phyloP scores from a whole-genome alignment of 257 asterid genomes.

The Mentha longifolia region DNA sequence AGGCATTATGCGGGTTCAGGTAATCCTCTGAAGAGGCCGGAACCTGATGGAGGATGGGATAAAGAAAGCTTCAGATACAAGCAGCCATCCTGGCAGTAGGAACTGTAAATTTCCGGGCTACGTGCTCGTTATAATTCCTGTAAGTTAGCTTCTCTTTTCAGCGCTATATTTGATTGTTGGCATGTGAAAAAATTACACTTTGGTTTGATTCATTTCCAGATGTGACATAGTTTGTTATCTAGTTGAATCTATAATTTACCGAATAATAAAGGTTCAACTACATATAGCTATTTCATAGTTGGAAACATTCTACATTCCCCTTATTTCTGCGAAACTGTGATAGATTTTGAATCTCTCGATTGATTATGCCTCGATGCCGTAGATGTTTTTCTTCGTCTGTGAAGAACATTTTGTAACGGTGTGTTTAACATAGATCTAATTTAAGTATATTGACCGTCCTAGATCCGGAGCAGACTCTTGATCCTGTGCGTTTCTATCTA shows the following conservation, averaged over 20 bases:
- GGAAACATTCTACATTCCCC: neutral
- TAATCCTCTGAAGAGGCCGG: slow-evolving; percentile 68
- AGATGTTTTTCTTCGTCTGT: neutral
- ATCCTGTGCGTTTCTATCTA: neutral
- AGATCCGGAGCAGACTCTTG: neutral
- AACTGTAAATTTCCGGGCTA: slow-evolving; percentile 13
- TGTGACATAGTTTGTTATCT: neutral
- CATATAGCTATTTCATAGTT: neutral
- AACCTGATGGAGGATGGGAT: slow-evolving; percentile 85
- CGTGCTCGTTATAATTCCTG: slow-evolving; percentile 24
- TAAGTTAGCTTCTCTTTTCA: slow-evolving; percentile 35
- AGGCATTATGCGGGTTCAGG: slow-evolving; percentile 58
- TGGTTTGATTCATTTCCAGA: neutral
- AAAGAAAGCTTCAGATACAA: slow-evolving; percentile 67
- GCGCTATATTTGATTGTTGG: neutral
- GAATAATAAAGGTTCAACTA: neutral
- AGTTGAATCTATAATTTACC: neutral
- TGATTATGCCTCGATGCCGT: neutral
- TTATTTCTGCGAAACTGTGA: neutral
- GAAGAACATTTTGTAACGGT: neutral
- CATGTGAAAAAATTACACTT: neutral
- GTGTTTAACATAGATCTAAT: neutral
- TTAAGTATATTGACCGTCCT: neutral
- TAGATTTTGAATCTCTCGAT: no score
- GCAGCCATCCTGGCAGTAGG: slow-evolving; percentile 76